Base-by-base conservation (phyloP, 1,284 basidiomycete species). In the Ustilago loliicola region DNA sequence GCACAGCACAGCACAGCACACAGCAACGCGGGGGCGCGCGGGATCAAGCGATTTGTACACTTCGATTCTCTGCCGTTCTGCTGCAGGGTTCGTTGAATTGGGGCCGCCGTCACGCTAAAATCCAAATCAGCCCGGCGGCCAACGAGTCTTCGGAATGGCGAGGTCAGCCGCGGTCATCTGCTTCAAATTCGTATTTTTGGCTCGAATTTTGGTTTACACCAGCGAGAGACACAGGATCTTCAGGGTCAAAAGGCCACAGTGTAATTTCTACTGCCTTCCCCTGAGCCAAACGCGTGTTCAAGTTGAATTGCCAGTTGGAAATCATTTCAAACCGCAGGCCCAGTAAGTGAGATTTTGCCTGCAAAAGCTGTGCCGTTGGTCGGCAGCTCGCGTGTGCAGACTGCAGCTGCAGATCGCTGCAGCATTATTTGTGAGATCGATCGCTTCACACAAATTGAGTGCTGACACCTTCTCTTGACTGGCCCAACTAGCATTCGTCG, bases 321-420 rank as follows among this genome's bases (percentile, higher is more conserved):
- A 45, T n/a, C 0, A 10, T 27, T 50, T 50, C 25, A 29, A 50
- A 50, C 48, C 48, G 48, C 25, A 50, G 48, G 48, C 13, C 19
- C 8, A 50, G 42, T 21, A 6, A 23, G 42, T 4, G 0, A 21
- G 15, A 50, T 27, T 29, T 50, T 13, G 23, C 3, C 27, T 50
- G 23, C 48, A 50, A 50, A 23, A 15, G 52, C 30, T 25, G 21
- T 34, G 52, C 32, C 32, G 52, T 53, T 53, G 52, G 52, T 53
- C 52, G 52, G 52, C 52, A 54, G 52, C 52, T 54, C 52, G 52
- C 52, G 52, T 36, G 32, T 34, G 25, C 27, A 25, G 47, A 11
- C 15, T 53, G 52, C 52, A 53, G 32, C 30, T 53, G 29, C 19
- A 23, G n/a, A 34, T 54, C 30, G 17, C 19, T 1, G 50, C 50